phyloP scores from a whole-genome alignment of 2,329 filamentous ascomycete species.

The Calonectria montana region DNA sequence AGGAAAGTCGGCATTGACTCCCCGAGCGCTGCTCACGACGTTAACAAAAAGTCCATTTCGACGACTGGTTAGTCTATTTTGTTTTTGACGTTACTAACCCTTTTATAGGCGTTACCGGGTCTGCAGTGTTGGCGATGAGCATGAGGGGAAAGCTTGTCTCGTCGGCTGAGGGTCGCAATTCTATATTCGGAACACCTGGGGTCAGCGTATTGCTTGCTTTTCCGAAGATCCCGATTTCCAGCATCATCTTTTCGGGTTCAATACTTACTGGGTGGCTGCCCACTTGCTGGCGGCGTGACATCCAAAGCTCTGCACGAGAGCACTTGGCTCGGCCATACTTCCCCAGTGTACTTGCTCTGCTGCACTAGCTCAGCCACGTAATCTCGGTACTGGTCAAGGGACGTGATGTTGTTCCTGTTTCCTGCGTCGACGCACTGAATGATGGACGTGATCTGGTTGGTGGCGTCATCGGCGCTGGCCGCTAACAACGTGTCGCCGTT shows the following conservation, averaged over 20 bases:
- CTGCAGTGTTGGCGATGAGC: neutral
- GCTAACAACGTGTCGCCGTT: neutral
- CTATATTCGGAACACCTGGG: neutral
- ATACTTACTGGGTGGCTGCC: neutral
- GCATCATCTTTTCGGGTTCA: neutral
- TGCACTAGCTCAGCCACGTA: neutral
- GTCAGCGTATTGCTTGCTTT: neutral
- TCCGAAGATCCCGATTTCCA: neutral
- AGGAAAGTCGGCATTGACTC: neutral
- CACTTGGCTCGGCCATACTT: neutral
- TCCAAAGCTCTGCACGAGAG: neutral
- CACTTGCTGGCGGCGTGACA: neutral
- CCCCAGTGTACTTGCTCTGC: conserved; percentile 1
- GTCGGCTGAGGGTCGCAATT: neutral
- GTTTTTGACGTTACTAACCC: neutral
- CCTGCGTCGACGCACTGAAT: neutral
- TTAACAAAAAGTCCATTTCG: neutral
- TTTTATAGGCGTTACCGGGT: neutral
- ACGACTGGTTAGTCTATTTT: neutral
- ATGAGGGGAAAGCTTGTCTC: neutral
- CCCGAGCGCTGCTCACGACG: neutral
- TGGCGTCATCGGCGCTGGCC: neutral
- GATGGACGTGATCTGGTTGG: neutral
- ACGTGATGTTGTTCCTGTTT: conserved; percentile 2
- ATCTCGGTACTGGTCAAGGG: neutral